These are phyloP conservation scores for Allium cepa DNA, from an alignment of 106 monocot genomes.

Conservation along the genomic window DNA sequence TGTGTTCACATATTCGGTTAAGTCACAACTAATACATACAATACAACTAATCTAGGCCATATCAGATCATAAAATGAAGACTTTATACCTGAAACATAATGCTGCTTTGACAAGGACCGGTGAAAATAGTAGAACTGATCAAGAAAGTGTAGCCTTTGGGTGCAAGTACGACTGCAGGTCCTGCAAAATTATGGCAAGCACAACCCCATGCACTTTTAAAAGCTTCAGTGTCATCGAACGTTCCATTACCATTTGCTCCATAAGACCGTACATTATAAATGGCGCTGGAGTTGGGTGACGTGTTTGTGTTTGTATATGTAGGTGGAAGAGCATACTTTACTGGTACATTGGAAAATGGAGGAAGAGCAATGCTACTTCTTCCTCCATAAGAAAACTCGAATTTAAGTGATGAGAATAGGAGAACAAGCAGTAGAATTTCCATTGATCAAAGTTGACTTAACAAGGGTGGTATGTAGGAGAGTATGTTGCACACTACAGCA, in stretches of 20 bases:
- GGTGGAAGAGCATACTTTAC: too few species aligned
- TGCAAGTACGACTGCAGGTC: slow-evolving; percentile 34
- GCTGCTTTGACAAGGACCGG: slow-evolving; percentile 54
- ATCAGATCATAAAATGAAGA: background rate
- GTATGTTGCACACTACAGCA: too few species aligned
- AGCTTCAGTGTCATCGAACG: slow-evolving; percentile 62
- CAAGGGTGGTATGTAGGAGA: too few species aligned
- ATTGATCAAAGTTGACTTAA: too few species aligned
- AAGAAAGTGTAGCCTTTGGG: slow-evolving; percentile 56
- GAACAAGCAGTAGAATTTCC: too few species aligned
- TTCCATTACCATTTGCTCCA: slow-evolving; percentile 70
- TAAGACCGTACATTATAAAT: slow-evolving; percentile 51
- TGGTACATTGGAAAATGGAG: too few species aligned
- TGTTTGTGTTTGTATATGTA: too few species aligned
- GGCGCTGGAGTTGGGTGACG: background rate
- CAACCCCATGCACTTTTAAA: slow-evolving; percentile 80
- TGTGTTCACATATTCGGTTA: background rate
- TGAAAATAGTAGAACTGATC: slow-evolving; percentile 58
- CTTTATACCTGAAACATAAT: slow-evolving; percentile 55
- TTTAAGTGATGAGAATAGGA: too few species aligned
- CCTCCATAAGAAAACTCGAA: too few species aligned
- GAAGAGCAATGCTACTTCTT: too few species aligned
- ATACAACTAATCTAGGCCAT: background rate
- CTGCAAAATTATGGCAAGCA: slow-evolving; percentile 33
- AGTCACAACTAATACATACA: background rate